phyloP scores from a whole-genome alignment of 2,329 filamentous ascomycete species.

The Chaetoscypha palmicola region DNA sequence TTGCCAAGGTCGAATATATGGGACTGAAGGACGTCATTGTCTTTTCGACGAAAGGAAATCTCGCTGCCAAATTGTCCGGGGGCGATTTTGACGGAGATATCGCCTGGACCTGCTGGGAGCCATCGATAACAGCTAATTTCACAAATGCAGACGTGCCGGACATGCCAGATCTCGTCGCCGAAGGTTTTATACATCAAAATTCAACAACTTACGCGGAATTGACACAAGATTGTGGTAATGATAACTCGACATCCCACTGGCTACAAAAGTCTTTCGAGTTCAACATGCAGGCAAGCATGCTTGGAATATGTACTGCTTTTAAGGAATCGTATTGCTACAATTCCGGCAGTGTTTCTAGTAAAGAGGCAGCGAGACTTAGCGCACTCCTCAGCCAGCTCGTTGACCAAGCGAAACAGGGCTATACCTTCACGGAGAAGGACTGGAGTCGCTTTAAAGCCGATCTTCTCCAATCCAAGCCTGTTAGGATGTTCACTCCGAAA shows the following conservation, averaged over 20 bases:
- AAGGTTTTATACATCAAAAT: conserved; percentile 45
- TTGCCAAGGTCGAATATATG: conserved; percentile 53
- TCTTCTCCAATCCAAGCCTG: not conserved
- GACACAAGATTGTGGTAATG: conserved; percentile 5
- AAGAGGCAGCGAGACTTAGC: conserved; percentile 42
- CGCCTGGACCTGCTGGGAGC: conserved; percentile 74
- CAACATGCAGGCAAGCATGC: conserved; percentile 46
- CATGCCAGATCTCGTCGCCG: conserved; percentile 38
- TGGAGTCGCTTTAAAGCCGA: conserved; percentile 34
- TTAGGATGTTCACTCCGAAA: conserved; percentile 32
- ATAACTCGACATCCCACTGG: conserved; percentile 34
- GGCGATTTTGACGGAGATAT: conserved; percentile 77
- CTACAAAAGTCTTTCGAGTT: conserved; percentile 50
- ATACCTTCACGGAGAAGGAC: conserved; percentile 39
- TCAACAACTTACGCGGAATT: conserved; percentile 32
- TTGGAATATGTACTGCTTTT: conserved; percentile 58
- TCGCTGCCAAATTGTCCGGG: conserved; percentile 66
- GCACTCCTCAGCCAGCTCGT: conserved; percentile 47
- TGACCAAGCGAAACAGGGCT: conserved; percentile 51
- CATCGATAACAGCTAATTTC: conserved; percentile 58
- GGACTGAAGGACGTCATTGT: conserved; percentile 72
- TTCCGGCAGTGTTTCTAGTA: conserved; percentile 41
- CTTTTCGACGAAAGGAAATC: conserved; percentile 58
- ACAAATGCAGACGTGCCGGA: conserved; percentile 47
- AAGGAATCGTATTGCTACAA: conserved; percentile 59